phyloP scores from a whole-genome alignment of 805 yeast genomes.

The Ogataea wickerhamii region DNA sequence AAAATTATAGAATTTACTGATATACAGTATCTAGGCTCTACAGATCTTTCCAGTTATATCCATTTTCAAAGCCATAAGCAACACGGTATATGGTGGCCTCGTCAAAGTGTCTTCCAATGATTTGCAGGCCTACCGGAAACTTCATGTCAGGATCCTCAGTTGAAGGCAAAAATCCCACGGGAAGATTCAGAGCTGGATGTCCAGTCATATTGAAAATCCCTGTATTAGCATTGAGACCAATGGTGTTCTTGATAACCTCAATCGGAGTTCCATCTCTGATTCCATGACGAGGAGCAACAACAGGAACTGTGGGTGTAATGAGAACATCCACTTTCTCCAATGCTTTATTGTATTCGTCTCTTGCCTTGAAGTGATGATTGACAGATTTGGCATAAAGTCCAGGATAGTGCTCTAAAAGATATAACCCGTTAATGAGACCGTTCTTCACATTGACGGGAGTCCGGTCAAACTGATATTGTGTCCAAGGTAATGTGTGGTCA shows the following conservation, averaged over 20 bases:
- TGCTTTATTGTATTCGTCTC: slow-evolving; percentile 31
- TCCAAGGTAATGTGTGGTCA: slow-evolving; percentile 17
- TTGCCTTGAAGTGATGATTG: slow-evolving; percentile 32
- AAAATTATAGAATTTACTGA: no score
- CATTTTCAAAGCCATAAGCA: slow-evolving; percentile 36
- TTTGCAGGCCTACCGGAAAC: slow-evolving; percentile 37
- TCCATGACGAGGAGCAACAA: slow-evolving; percentile 30
- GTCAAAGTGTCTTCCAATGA: slow-evolving; percentile 33
- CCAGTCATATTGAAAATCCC: slow-evolving; percentile 36
- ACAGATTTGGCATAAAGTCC: slow-evolving; percentile 33
- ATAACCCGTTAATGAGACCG: slow-evolving; percentile 31
- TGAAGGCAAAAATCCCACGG: slow-evolving; percentile 32
- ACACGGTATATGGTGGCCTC: slow-evolving; percentile 32
- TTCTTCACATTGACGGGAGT: slow-evolving; percentile 22
- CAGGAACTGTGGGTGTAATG: slow-evolving; percentile 32
- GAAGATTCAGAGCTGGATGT: slow-evolving; percentile 36
- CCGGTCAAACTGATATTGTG: slow-evolving; percentile 20
- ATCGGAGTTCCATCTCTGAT: slow-evolving; percentile 24
- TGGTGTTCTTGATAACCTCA: slow-evolving; percentile 25
- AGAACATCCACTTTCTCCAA: slow-evolving; percentile 32
- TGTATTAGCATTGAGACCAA: slow-evolving; percentile 36
- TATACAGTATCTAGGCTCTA: slow-evolving; percentile 1
- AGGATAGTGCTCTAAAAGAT: slow-evolving; percentile 31
- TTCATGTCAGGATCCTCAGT: slow-evolving; percentile 30
- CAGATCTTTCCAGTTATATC: slow-evolving; percentile 26